Base-by-base conservation (phyloP, 2,329 filamentous ascomycete species). In the Remersonia thermophila region DNA sequence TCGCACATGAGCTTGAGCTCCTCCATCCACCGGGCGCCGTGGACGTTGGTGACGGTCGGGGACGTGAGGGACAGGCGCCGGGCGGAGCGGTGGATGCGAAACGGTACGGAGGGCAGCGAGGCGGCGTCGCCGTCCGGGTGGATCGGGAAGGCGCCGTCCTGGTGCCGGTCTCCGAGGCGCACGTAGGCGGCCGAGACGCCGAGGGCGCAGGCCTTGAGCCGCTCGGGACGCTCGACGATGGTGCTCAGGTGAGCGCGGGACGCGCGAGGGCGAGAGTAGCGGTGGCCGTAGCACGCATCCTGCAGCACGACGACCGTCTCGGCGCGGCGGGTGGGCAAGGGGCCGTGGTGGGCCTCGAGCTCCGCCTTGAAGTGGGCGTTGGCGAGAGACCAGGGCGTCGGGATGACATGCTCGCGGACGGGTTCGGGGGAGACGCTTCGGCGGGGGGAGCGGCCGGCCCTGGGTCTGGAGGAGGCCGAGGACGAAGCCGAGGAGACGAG, bases 221-320 rank as follows among this genome's bases (percentile, higher is more conserved):
- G 71, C 62, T 98, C 91, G 0, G 91, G 91, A 9, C 91, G 72
- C 60, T 98, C 91, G 33, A 98, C 87, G 46, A 98, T 94, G 38
- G 78, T 82, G 50, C 66, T 75, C 1, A 96, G 67, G 12, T 72
- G 71, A 30, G 65, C 69, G 50, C 80, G 80, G 15, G 76, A 80
- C 1, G 85, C 80, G 48, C 82, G 79, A 3, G 85, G 85, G 30
- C 91, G 73, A 9, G 87, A 84, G 57, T 78, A 98, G 15, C 86
- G 79, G 60, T 98, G 91, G 16, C 89, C 87, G 55, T 96, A 98
- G 59, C 89, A 94, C 36, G 82, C 79, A 61, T 98, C 91, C 51
- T 96, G 86, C 2, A 98, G 63, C 20, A 98, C 71, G 32, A 96
- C 86, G 4, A 93, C 61, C 0, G 85, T 85, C 41, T 86, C 66